phyloP scores from a whole-genome alignment of 2,329 filamentous ascomycete genomes.

The Nemania sp. region DNA sequence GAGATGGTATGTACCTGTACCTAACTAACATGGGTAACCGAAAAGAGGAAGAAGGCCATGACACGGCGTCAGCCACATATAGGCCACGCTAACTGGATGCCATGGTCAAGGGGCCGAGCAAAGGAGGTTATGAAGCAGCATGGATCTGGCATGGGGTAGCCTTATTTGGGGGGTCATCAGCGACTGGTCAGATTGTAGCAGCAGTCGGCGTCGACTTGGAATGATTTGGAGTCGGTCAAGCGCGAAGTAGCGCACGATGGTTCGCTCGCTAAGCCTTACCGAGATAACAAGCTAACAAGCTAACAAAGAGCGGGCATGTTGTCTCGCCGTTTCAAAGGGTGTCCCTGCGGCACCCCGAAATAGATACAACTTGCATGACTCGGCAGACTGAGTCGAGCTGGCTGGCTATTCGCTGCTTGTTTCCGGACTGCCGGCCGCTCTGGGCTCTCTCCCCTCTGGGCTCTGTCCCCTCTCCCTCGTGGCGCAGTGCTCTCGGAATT shows the following conservation, averaged over 20 bases:
- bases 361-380: conserved; percentile 13
- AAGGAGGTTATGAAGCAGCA: neutral
- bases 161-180: neutral
- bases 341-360: conserved; percentile 15
- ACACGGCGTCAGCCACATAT: conserved; percentile 12
- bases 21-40: neutral
- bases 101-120: neutral
- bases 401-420: conserved; percentile 15
- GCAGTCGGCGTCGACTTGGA: neutral
- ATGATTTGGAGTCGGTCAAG: neutral
- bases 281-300: conserved; percentile 6
- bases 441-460: no score
- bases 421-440: conserved; percentile 12
- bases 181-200: conserved; percentile 5
- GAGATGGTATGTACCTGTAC: neutral
- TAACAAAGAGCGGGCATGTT: neutral
- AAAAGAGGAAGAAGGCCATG: neutral
- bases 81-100: conserved; percentile 13
- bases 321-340: conserved; percentile 10
- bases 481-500: conserved; percentile 23
- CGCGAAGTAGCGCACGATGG: neutral
- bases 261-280: conserved; percentile 15
- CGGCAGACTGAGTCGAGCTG: neutral
- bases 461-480: no score
- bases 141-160: no score